Base-by-base conservation (phyloP, 306 rosid species). In the Citrullus amarus region DNA sequence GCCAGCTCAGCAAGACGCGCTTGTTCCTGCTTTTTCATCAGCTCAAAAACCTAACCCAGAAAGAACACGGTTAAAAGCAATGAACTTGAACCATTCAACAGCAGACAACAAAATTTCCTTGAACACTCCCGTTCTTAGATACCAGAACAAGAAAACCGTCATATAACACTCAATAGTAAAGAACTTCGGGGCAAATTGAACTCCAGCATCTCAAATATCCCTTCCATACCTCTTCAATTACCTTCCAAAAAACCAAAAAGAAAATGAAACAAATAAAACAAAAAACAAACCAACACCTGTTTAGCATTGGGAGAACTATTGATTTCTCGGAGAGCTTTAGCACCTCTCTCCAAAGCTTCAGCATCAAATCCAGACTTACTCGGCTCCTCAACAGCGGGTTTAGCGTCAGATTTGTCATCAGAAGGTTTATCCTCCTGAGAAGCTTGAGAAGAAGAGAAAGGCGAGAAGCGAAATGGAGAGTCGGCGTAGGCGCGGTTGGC, bases 241-340 rank as follows among this genome's bases (percentile, higher is more conserved):
- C 0, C 55, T 1, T 2, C 25, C 36, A n/a, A 3, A 38, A 74
- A 51, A 81, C 36, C 36, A 58, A 44, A 60, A 55, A 80, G 1
- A 58, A 51, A 36, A 66, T 39, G 80, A 20, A 57, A 61, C 79
- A 72, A 61, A 69, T 15, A 28, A 22, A 36, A 36, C 6, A 30
- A 43, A 43, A 22, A 36, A 36, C 6, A 28, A 43, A 43, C 13
- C 20, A 13, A 6, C 28, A 93, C 98, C 98, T 88, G 87, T 83
- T 91, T 93, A 39, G 93, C 59, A 48, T 83, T 43, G 32, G 89
- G 71, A 70, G 96, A 91, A 67, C 77, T 84, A 57, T 93, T 96
- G 84, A 96, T 96, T 85, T 89, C 86, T 16, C 97, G 89, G 65
- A 91, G 91, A 83, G 99, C 97, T 81, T 89, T 91, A 38, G 98